Evolutionary conservation across 805 yeast genomes (phyloP), one percentile per base, ranked within the genome.

Genomic region (Kazachstania bromeliacearum): DNA sequence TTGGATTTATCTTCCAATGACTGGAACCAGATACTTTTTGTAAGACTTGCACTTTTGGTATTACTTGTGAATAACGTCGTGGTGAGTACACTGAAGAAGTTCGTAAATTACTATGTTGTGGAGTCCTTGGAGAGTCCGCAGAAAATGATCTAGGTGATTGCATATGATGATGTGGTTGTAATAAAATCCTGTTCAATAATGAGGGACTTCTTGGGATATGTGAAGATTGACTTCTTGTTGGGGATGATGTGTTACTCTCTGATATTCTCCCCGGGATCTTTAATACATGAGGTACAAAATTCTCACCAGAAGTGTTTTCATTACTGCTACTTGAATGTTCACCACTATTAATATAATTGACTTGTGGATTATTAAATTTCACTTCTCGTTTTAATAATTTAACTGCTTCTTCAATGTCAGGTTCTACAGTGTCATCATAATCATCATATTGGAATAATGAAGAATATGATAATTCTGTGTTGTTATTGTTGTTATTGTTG

Each of bases 381-480:
- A 42, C 48, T 26, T 52, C 55, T 16, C 38, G 36, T 35, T 41
- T 49, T 20, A 53, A 38, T 4, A 45, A 33, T 25, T 43, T 36
- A 1, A 50, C 56, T 5, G 59, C 59, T 25, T 52, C 50, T 22
- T 50, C 57, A 15, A 54, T 44, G 23, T 44, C 43, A 8, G 55
- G 53, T 20, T 44, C 53, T 12, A 41, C 28, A 5, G 46, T 39
- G 3, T 35, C 33, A 25, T 35, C 32, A 24, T 22, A 29, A 21
- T 28, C 39, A 24, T 37, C 37, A 17, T 31, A 36, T 19, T 26
- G 35, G 23, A 24, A 30, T 8, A 18, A 17, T 2, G 45, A 26
- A 14, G 39, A 31, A 9, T 24, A 31, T 21, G 39, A 31, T 26
- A 19, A 14, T 1, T 16, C 12, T 4, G 15, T 13, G 13, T 19